Base-by-base conservation (phyloP, 306 rosid genomes). In the Medicago arabica region DNA sequence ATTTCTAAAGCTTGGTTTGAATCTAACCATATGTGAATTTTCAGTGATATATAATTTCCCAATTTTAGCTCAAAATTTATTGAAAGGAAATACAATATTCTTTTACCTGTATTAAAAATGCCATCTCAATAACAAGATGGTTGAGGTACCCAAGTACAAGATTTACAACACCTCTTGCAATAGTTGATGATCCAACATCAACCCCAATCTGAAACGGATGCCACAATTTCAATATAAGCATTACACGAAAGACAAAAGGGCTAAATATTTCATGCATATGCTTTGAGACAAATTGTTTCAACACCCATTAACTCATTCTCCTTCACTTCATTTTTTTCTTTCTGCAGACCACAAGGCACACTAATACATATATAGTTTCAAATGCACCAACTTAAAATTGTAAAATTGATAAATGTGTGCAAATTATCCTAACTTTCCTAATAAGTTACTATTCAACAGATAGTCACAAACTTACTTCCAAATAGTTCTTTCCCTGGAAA, bases 141-240 rank as follows among this genome's bases (percentile, higher is more conserved):
- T 85, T 95, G 64, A 95, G 95, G 85, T 89, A 95, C 62, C 99
- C 99, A 63, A 92, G 97, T 76, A 95, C 97, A 82, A 95, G 97
- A 77, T 82, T 95, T 67, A 80, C 93, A 78, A 95, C 97, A 34
- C 99, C 96, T 69, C 97, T 89, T 60, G 99, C 99, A 78, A 92
- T 88, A 3, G 97, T 95, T 77, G 99, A 95, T 34, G 97, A 95
- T 55, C 96, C 97, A 23, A 89, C 89, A 25, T 95, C 90, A 39
- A 95, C 69, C 46, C 82, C 92, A 25, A 92, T 87, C 97, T 95
- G 87, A 34, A 79, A 82, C 46, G 68, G 55, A 76, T 75, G 50
- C 61, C 50, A 65, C 14, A 46, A 53, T 71, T 81, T 69, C 69
- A 50, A 62, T 63, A 71, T 79, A 60, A 78, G 76, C 46, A 50